These are phyloP conservation scores for Aspergillus candidus DNA, from an alignment of 2,329 filamentous ascomycete genomes.

Conservation along the genomic window DNA sequence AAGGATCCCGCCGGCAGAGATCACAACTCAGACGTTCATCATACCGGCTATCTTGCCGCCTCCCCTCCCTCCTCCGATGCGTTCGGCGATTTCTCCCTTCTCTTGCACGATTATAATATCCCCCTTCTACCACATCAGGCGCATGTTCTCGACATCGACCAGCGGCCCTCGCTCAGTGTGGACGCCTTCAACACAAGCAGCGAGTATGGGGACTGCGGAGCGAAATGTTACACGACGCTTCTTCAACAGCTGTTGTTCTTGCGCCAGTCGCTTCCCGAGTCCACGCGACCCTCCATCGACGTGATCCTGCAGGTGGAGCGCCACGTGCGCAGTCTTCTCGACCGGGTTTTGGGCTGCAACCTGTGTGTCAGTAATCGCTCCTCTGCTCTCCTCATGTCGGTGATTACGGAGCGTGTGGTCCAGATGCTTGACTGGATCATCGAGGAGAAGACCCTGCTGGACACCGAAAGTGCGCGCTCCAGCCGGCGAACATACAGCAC, in stretches of 20 bases:
- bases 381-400: slow-evolving; percentile 3
- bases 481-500: not conserved
- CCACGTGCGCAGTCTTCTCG: slow-evolving; percentile 1
- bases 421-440: slow-evolving; percentile 8
- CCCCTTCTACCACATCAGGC: not conserved
- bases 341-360: slow-evolving; percentile 1
- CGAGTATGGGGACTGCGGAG: slow-evolving; percentile 2
- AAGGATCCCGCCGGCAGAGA: not conserved
- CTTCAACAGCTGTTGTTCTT: slow-evolving; percentile 5
- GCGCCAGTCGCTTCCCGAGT: slow-evolving; percentile 4
- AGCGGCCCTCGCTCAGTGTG: not conserved
- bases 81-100: slow-evolving; percentile 1
- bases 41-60: not conserved
- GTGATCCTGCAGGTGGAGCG: slow-evolving; percentile 3
- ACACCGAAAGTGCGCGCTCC: slow-evolving; percentile 2
- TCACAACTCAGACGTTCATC: not conserved
- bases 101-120: not conserved
- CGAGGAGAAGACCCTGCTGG: slow-evolving; percentile 5
- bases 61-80: not conserved
- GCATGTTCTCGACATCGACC: not conserved
- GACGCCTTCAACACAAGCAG: slow-evolving; percentile 4
- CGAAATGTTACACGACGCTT: slow-evolving; percentile 4
- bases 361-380: slow-evolving; percentile 4
- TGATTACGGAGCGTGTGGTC: slow-evolving; percentile 4
- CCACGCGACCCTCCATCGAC: slow-evolving; percentile 2